Evolutionary conservation across 2,329 filamentous ascomycete species (phyloP).

Genomic region (Pseudopyricularia javanii): DNA sequence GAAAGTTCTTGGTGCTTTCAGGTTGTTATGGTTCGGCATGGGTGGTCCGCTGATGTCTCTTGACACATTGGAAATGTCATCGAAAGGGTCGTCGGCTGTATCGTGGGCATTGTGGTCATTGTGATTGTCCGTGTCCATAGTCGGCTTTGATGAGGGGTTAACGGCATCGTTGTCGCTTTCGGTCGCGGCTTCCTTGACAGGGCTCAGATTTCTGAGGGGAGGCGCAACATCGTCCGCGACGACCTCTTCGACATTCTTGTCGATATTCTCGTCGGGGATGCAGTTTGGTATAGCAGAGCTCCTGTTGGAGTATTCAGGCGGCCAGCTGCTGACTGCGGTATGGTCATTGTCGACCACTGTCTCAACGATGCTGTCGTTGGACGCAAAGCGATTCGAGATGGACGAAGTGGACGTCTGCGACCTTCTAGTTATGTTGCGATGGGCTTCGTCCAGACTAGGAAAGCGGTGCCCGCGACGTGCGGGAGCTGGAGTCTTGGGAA

Average conservation of each 20-base stretch:
- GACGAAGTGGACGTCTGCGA: not conserved
- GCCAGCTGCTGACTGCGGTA: not conserved
- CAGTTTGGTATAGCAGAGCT: not conserved
- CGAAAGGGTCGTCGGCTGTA: not conserved
- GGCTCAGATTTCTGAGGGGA: not conserved
- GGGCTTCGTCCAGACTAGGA: slow-evolving; percentile 22
- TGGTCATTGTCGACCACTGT: not conserved
- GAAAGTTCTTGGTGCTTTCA: not conserved
- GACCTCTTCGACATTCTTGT: not conserved
- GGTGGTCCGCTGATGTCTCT: not conserved
- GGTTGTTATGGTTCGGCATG: not conserved
- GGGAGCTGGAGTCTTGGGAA: not conserved
- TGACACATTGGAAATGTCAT: not conserved
- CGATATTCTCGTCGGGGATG: not conserved
- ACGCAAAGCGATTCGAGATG: slow-evolving; percentile 2
- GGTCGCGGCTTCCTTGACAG: not conserved
- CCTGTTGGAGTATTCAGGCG: not conserved
- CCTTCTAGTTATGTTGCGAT: slow-evolving; percentile 21
- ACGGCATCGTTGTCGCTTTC: not conserved
- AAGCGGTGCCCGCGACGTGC: slow-evolving; percentile 19
- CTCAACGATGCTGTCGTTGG: not conserved
- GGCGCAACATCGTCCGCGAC: not conserved
- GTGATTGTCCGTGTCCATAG: not conserved
- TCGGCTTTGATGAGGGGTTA: not conserved
- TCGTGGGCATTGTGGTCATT: not conserved